Base-by-base conservation (phyloP, 495 filamentous ascomycete genomes). In the Xylaria sp. region DNA sequence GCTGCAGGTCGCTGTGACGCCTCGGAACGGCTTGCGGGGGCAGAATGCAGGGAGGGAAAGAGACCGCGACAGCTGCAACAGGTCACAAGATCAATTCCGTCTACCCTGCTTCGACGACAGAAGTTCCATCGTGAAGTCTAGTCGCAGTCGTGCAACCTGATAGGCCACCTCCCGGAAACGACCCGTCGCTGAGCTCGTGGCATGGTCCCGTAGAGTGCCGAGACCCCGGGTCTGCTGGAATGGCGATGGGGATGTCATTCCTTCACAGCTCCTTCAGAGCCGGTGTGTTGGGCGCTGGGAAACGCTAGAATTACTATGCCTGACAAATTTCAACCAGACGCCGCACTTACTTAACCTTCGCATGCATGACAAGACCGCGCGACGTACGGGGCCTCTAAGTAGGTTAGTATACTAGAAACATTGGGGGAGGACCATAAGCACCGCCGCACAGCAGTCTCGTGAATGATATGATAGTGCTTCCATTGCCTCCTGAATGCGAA, bases 61-160 rank as follows among this genome's bases (percentile, higher is more conserved):
- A 69, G 26, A 37, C 55, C 12, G 67, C 67, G 67, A 61, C 52
- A 68, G 52, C 66, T 55, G 14, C 68, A 63, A 63, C 44, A 62
- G 58, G 59, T 70, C 68, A 70, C 68, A 63, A 31, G 68, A 63
- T 35, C 57, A 62, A 41, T 50, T 29, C 59, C 67, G 44, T 52
- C 31, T n/a, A n/a, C 41, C 58, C 31, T 33, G 6, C 48, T n/a
- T n/a, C 67, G 19, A 57, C 50, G 44, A 35, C 33, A 46, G 26
- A 31, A 44, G 40, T 31, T n/a, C 35, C 33, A 70, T 50, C 17
- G 48, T 43, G 11, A 62, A 12, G 41, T 26, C 67, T 43, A 4
- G 19, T 63, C 58, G 41, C 58, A 33, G 59, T 43, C n/a, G 68
- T 70, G 68, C 50, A 63, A 57, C 59, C 33, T 70, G 68, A 70